Evolutionary conservation across 73 alveolate species (phyloP).

Genomic region (Paramecium primaurelia): DNA sequence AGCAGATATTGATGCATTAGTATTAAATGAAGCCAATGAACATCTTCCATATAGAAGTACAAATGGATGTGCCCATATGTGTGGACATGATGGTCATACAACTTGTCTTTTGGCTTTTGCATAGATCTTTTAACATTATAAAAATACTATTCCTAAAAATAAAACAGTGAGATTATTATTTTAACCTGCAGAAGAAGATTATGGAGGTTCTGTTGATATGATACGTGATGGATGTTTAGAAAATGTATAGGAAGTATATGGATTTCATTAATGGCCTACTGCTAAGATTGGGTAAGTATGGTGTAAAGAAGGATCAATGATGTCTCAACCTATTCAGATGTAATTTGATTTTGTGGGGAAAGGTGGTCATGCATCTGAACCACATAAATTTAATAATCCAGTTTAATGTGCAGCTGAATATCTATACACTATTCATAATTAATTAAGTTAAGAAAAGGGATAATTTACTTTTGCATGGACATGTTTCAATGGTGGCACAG

Average conservation of each 20-base stretch:
- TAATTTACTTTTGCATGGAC: conserved; percentile 60
- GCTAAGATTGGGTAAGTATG: conserved; percentile 62
- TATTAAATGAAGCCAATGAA: conserved; percentile 64
- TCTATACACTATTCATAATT: conserved; percentile 28
- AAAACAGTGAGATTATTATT: conserved; percentile 65
- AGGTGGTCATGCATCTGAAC: conserved; percentile 77
- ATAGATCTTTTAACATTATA: conserved; percentile 36
- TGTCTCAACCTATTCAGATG: conserved; percentile 64
- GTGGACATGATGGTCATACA: conserved; percentile 81
- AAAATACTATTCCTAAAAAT: conserved; percentile 58
- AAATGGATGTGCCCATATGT: conserved; percentile 74
- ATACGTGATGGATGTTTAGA: conserved; percentile 66
- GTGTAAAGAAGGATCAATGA: conserved; percentile 62
- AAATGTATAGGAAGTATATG: conserved; percentile 71
- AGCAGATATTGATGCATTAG: conserved; percentile 74
- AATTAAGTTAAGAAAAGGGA: conserved; percentile 34
- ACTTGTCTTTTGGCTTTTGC: conserved; percentile 66
- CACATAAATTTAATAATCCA: conserved; percentile 62
- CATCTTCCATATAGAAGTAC: conserved; percentile 63
- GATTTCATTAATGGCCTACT: conserved; percentile 67
- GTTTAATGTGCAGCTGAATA: conserved; percentile 62
- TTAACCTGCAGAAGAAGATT: conserved; percentile 74
- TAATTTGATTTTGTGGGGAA: conserved; percentile 62
- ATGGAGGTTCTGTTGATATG: conserved; percentile 71
- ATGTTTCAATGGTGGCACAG: conserved; percentile 66